These are phyloP conservation scores for Solanum lycopersicoides DNA, from an alignment of 257 asterid species.

Conservation along the genomic window DNA sequence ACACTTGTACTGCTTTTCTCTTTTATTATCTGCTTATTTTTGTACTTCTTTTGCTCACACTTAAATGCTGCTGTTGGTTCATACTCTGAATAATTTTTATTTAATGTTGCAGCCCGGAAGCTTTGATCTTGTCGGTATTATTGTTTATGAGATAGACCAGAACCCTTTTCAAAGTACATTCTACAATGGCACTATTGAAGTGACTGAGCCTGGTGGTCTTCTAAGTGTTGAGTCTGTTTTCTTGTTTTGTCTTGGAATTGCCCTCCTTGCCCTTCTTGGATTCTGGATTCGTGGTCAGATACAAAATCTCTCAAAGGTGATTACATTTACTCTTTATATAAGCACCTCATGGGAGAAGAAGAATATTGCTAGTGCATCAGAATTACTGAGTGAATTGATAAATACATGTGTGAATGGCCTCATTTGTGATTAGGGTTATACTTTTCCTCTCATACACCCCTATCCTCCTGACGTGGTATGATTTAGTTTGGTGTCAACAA, in stretches of 20 bases:
- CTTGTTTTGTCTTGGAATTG: conserved; percentile 73
- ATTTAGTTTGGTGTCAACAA: neutral
- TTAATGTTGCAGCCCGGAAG: conserved; percentile 60
- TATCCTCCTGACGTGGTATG: neutral
- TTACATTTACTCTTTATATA: neutral
- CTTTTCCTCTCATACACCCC: neutral
- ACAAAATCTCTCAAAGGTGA: conserved; percentile 76
- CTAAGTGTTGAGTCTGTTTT: conserved; percentile 92
- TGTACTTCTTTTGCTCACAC: neutral
- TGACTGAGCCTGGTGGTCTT: conserved; percentile 69
- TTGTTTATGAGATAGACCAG: conserved; percentile 83
- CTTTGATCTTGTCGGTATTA: conserved; percentile 80
- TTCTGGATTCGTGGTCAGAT: conserved; percentile 60
- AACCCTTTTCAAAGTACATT: conserved; percentile 74
- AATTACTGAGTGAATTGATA: neutral
- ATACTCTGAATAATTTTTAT: neutral
- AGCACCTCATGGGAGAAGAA: neutral
- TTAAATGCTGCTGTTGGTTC: neutral
- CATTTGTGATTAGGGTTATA: neutral
- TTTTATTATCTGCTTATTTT: neutral
- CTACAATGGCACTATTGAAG: conserved; percentile 93
- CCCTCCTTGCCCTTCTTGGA: conserved; percentile 57
- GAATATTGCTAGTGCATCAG: neutral
- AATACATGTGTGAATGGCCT: neutral
- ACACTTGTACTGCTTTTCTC: neutral